Conservation (phyloP, 108 stramenopile species). For the Tribonema minus region DNA sequence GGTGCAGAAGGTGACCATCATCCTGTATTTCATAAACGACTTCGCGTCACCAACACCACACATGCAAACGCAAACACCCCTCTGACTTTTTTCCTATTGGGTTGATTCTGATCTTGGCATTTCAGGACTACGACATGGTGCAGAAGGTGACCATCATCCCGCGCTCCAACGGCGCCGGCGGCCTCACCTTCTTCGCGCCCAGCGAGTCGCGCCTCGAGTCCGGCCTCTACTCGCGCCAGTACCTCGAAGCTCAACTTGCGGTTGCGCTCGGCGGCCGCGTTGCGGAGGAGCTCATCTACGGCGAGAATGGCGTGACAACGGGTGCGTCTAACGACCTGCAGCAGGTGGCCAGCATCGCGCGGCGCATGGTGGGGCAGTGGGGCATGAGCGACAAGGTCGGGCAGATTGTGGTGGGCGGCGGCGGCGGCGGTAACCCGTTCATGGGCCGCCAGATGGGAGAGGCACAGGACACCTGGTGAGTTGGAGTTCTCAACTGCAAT, state of each 20-base stretch:
- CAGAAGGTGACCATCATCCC: slow-evolving; percentile 90
- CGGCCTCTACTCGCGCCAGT: slow-evolving; percentile 81
- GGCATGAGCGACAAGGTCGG: slow-evolving; percentile 54
- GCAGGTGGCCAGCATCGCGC: slow-evolving; percentile 74
- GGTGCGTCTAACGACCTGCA: slow-evolving; percentile 96
- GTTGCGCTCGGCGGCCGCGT: slow-evolving; percentile 93
- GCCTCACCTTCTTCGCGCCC: slow-evolving; percentile 83
- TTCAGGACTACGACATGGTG: slow-evolving; percentile 60
- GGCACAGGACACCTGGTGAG: too few species aligned
- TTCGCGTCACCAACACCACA: too few species aligned
- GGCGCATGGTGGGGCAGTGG: slow-evolving; percentile 58
- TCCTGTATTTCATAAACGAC: too few species aligned
- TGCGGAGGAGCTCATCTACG: slow-evolving; percentile 94
- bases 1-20: slow-evolving; percentile 80
- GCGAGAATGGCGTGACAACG: slow-evolving; percentile 78
- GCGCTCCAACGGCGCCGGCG: slow-evolving; percentile 74
- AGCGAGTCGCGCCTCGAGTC: slow-evolving; percentile 81
- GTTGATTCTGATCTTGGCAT: too few species aligned
- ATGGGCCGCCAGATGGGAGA: too few species aligned
- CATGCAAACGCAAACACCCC: too few species aligned
- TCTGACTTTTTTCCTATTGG: too few species aligned
- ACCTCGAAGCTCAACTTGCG: slow-evolving; percentile 73
- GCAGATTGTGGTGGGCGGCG: slow-evolving; percentile 23
- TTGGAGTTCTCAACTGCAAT: too few species aligned
- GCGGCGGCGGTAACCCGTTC: too few species aligned